These are phyloP conservation scores for Neonectria hederae DNA, from an alignment of 2,329 filamentous ascomycete species.

Conservation along the genomic window DNA sequence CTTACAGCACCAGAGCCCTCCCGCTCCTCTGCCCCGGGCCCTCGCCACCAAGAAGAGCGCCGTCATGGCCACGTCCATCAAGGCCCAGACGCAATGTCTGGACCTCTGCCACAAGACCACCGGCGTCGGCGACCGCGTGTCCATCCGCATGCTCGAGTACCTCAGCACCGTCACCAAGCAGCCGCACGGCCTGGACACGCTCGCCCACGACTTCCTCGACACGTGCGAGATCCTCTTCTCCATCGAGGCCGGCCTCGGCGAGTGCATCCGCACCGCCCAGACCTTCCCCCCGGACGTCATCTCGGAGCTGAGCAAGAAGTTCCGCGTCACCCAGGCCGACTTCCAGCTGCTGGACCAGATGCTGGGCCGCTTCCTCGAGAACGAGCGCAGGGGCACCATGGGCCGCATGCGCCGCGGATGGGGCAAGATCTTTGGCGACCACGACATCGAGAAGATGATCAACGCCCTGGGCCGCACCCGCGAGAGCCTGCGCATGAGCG, in stretches of 20 bases:
- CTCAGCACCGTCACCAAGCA: constrained; percentile 65
- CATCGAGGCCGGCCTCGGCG: constrained; percentile 72
- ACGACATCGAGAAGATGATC: constrained; percentile 69
- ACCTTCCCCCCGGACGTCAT: constrained; percentile 68
- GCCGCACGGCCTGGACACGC: constrained; percentile 64
- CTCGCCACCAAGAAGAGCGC: constrained; percentile 35
- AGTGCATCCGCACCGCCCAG: constrained; percentile 60
- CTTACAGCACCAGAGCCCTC: neutral
- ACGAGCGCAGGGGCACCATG: constrained; percentile 68
- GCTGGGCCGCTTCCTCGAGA: constrained; percentile 68
- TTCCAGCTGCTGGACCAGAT: constrained; percentile 72
- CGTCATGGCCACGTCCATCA: constrained; percentile 36
- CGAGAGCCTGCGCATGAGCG: constrained; percentile 71
- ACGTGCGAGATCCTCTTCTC: constrained; percentile 72
- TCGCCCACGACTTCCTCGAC: constrained; percentile 74
- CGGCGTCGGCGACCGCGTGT: constrained; percentile 69
- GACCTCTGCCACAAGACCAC: constrained; percentile 67
- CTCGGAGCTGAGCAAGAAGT: constrained; percentile 71
- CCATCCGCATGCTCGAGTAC: constrained; percentile 72
- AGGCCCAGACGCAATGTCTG: constrained; percentile 47
- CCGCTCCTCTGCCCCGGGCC: constrained; percentile 26
- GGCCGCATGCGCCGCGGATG: constrained; percentile 69
- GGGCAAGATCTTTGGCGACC: constrained; percentile 70
- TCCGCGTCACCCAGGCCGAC: constrained; percentile 68
- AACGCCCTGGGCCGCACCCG: constrained; percentile 65